Evolutionary conservation across 768 basidiomycete genomes (phyloP).

Genomic region (Tylopilus rubrobrunneus): DNA sequence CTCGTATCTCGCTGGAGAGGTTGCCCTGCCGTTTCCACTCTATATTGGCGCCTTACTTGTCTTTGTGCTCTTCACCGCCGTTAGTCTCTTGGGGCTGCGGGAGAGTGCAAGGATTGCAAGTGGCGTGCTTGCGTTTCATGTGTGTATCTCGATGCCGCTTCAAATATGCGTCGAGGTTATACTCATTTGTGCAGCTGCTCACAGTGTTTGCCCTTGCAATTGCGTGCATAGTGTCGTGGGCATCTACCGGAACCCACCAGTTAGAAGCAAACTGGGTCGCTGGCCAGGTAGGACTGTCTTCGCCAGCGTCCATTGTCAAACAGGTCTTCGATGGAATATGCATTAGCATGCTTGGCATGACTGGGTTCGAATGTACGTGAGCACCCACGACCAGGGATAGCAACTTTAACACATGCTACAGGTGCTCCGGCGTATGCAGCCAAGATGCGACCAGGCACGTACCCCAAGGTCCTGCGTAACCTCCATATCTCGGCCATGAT

Average conservation of each 20-base stretch:
- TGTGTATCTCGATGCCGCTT: conserved; percentile 26
- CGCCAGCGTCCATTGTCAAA: conserved; percentile 31
- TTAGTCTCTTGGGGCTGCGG: conserved; percentile 56
- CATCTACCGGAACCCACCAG: conserved; percentile 41
- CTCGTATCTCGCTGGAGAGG: conserved; percentile 63
- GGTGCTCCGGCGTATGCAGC: conserved; percentile 66
- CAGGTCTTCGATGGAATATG: conserved; percentile 67
- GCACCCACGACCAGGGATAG: neutral
- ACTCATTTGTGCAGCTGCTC: conserved; percentile 35
- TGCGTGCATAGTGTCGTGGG: conserved; percentile 50
- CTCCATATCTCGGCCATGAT: conserved; percentile 57
- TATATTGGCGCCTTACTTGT: conserved; percentile 53
- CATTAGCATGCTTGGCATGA: conserved; percentile 67
- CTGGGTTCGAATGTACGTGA: conserved; percentile 60
- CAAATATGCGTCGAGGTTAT: neutral
- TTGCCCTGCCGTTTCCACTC: conserved; percentile 51
- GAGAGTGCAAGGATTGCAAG: conserved; percentile 63
- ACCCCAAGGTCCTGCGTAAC: conserved; percentile 61
- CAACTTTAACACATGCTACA: conserved; percentile 10
- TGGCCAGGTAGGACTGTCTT: conserved; percentile 29
- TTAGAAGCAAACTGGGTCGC: conserved; percentile 53
- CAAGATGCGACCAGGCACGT: conserved; percentile 51
- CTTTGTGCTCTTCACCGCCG: conserved; percentile 46
- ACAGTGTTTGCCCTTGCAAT: conserved; percentile 57
- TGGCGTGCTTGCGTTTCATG: conserved; percentile 55